Conservation (phyloP, 2,329 filamentous ascomycete species). For the Microdochium bolleyi region DNA sequence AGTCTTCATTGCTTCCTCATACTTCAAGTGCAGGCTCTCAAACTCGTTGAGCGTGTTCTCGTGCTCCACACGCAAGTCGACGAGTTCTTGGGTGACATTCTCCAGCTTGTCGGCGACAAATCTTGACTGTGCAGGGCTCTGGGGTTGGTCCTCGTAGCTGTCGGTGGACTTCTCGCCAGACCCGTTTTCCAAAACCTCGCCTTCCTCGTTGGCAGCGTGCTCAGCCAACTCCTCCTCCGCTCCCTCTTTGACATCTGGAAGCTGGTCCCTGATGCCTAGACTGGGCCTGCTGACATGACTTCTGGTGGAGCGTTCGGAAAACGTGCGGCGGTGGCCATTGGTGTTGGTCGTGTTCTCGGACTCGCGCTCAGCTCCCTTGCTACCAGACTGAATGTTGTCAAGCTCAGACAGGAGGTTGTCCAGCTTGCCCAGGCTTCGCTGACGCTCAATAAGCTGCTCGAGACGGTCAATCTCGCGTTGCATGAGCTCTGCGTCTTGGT, state of each 20-base stretch:
- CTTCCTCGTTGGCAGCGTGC: conserved; percentile 6
- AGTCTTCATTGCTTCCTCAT: conserved; percentile 78
- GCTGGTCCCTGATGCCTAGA: conserved; percentile 41
- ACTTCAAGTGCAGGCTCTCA: conserved; percentile 78
- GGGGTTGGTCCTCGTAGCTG: conserved; percentile 36
- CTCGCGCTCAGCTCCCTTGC: conserved; percentile 30
- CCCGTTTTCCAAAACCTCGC: neutral
- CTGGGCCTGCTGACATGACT: conserved; percentile 47
- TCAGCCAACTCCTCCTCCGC: conserved; percentile 20
- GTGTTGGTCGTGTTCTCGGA: conserved; percentile 26
- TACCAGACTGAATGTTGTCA: conserved; percentile 64
- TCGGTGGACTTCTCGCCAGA: conserved; percentile 1
- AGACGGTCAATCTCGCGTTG: conserved; percentile 90
- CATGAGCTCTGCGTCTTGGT: conserved; percentile 95
- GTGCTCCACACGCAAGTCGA: conserved; percentile 85
- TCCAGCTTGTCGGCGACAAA: conserved; percentile 92
- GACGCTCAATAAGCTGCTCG: conserved; percentile 90
- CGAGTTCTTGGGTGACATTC: conserved; percentile 80
- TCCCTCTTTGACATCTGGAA: conserved; percentile 42
- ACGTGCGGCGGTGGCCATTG: conserved; percentile 32
- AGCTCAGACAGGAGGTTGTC: conserved; percentile 89
- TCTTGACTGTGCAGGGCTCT: conserved; percentile 71
- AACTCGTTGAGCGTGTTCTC: conserved; percentile 80
- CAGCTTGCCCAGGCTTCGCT: conserved; percentile 88
- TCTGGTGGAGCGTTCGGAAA: conserved; percentile 44